Base-by-base conservation (phyloP, 2,329 filamentous ascomycete species). In the Beauveria australis region DNA sequence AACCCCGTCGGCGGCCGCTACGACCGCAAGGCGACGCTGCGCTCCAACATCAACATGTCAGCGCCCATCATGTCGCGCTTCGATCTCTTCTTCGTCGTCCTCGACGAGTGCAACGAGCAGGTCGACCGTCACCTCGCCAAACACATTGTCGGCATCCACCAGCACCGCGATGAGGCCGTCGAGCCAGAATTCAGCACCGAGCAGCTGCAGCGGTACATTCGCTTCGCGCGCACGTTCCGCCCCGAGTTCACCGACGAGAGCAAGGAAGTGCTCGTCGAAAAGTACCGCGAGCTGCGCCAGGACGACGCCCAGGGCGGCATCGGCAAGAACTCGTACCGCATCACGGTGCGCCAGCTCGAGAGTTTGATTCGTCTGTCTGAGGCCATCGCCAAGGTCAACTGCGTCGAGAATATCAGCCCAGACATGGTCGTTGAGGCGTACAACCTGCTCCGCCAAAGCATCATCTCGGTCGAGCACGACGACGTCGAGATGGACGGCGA, bases 21-120 rank as follows among this genome's bases (percentile, higher is more conserved):
- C 76, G 96, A 99, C 77, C 89, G 93, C 69, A 99, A 97, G 79
- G 88, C 89, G 0, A 96, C 94, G 0, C 83, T 99, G 7, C 85
- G 94, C 56, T 86, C 91, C 64, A 99, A 99, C 74, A 93, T 99
- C 76, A 97, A 97, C 78, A 97, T 99, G 90, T 93, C 89, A 28
- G 94, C 94, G 1, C 94, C 94, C 62, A 99, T 99, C 78, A 99
- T 99, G 94, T 96, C 91, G 58, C 90, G 94, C 80, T 99, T 99
- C 75, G 94, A 99, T 78, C 81, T 99, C 10, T 99, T 99, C 82
- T 99, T 99, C 71, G 92, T 99, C 58, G 89, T 99, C 28, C 83
- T 97, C 0, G 94, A 99, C 72, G 94, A 99, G 70, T 97, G 93
- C 73, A 96, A 97, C 70, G 93, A 97, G 76, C 78, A 83, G 44